Base-by-base conservation (phyloP, 805 yeast genomes). In the Sugiyamaella boreocaroliniensis region DNA sequence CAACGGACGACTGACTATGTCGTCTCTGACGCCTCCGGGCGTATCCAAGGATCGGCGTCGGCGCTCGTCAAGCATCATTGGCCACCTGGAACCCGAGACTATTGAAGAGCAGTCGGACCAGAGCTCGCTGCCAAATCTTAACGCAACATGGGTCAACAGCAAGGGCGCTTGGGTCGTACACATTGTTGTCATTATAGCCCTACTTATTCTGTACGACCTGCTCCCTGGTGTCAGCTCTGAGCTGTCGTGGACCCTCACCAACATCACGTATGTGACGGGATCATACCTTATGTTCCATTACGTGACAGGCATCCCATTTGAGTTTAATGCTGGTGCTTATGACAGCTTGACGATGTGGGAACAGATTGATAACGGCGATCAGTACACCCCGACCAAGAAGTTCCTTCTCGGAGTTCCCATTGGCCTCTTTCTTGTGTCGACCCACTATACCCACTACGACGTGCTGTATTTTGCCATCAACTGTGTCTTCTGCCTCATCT, bases 271-370 rank as follows among this genome's bases (percentile, higher is more conserved):
- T 68, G 92, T 86, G 51, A 80, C 86, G 58, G 98, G 97, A 3
- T 83, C 95, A 0, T 93, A 89, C 68, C 81, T 92, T 56, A 93
- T 92, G 98, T 93, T 92, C 68, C 99, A 92, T 69, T 85, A 87
- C 67, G 88, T 93, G 45, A 93, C 92, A 64, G 99, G 99, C 40
- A 89, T 96, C 1, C 99, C 99, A 0, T 93, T 92, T 66, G 99
- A 93, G 62, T 90, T 92, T 73, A 93, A 90, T 66, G 84, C 86
- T 42, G 99, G 99, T 43, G 98, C 97, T 0, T 93, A 86, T 70
- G 99, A 92, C 67, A 84, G 88, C 64, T 76, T 92, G 60, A 93
- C 97, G 19, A 89, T 92, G 97, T 92, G 99, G 99, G 99, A 92
- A 70, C 99, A 92, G 70, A 84, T 85, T 54, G 95, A 87, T 68